Base-by-base conservation (phyloP, 169 alveolate species). In the Cryptosporidium ubiquitum region DNA sequence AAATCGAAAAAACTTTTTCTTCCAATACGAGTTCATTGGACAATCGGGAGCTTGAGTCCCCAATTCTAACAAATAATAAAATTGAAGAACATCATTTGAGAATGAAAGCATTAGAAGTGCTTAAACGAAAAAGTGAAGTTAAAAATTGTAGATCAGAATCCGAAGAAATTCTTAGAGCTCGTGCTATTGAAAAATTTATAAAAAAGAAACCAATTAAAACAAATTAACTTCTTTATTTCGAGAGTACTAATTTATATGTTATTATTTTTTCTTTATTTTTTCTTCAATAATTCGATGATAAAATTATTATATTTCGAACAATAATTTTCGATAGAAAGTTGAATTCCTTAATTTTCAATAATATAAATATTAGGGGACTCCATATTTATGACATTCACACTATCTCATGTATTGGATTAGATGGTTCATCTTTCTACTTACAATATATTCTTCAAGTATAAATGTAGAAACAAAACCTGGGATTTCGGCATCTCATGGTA, bases 401-500 rank as follows among this genome's bases (percentile, higher is more conserved):
- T 52, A 31, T 51, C 70, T 40, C 69, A 73, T 73, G 85, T 33
- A 33, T 52, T 33, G 23, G n/a, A 73, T 29, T 73, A 73, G 70
- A 20, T 73, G 85, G 85, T 9, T 55, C 29, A 51, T 70, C 61
- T n/a, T 73, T 52, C 18, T 58, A 9, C n/a, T 20, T 5, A 6
- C 55, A 23, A 23, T 73, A 57, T 37, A 33, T 31, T 70, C 23
- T 70, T 26, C 52, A 39, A 42, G n/a, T 29, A 26, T 33, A 42
- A n/a, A 73, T 9, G 85, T 73, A 14, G 85, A 52, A 55, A 44
- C 68, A 33, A 73, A 73, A 33, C 85, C 85, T 12, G 85, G 85
- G 26, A 73, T 73, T 4, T 73, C 85, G 3, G 85, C 58, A 58
- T 73, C 85, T 18, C 85, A 73, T 35, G 85, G 85, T 31, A 73